Conservation (phyloP, 163 green algal genomes). For the Chlorella variabilis region DNA sequence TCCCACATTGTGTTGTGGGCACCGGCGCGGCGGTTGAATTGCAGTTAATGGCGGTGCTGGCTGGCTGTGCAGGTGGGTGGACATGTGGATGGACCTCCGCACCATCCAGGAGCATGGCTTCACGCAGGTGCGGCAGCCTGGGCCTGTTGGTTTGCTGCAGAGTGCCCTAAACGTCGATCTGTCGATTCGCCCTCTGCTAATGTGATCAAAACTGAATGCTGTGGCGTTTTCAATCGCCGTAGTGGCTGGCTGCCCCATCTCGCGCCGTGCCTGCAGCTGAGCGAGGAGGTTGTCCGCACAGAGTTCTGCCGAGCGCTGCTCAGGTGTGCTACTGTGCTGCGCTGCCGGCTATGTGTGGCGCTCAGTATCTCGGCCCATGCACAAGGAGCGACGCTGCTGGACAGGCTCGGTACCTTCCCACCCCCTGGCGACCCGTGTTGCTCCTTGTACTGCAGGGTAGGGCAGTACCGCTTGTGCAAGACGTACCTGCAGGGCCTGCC, state of each 20-base stretch:
- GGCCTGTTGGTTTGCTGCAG: background rate
- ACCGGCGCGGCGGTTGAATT: too few species aligned
- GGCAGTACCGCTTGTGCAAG: constrained; percentile 36
- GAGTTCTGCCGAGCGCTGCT: constrained; percentile 46
- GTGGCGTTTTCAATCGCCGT: too few species aligned
- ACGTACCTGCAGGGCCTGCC: constrained; percentile 36
- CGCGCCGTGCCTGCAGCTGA: background rate
- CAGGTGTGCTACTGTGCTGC: background rate
- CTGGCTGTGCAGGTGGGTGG: constrained; percentile 39
- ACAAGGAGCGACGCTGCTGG: too few species aligned
- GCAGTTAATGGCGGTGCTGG: too few species aligned
- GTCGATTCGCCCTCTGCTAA: too few species aligned
- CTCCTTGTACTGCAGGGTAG: background rate
- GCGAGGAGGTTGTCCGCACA: constrained; percentile 16
- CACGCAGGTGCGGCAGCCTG: background rate
- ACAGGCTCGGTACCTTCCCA: too few species aligned
- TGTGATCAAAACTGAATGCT: too few species aligned
- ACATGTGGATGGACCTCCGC: constrained; percentile 43
- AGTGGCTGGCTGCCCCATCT: too few species aligned
- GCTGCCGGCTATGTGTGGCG: too few species aligned
- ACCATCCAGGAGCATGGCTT: constrained; percentile 34
- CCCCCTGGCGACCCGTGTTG: too few species aligned
- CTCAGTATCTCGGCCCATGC: too few species aligned
- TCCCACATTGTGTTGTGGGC: too few species aligned
- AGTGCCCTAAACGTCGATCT: background rate